Base-by-base conservation (phyloP, 257 asterid species). In the Solanum rostratum region DNA sequence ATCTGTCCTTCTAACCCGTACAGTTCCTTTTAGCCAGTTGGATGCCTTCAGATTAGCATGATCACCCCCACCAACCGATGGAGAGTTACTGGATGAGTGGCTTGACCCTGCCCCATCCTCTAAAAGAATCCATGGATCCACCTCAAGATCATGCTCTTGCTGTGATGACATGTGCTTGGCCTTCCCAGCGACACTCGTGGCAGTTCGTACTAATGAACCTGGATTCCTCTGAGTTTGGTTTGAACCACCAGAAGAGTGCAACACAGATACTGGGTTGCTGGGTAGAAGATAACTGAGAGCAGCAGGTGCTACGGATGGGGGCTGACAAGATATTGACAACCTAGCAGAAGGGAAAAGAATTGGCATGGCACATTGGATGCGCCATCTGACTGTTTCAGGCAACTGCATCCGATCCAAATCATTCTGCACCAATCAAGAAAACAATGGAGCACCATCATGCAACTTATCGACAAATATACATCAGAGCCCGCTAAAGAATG, bases 321-420 rank as follows among this genome's bases (percentile, higher is more conserved):
- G 94, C 85, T 92, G 98, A 88, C 94, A 96, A 30, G 98, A 93
- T 84, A 92, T 63, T 60, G 90, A 85, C 68, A 89, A 82, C 62
- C 94, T 93, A n/a, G 80, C 84, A 24, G 94, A 85, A 18, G 97
- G 94, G 62, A 84, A 80, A 30, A 93, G 92, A 86, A 92, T 83
- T 5, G 99, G 98, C 95, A 96, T 90, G 62, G 98, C 97, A 20
- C 94, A 93, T 91, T 96, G 99, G 73, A 96, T 93, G 50, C 98
- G 98, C 93, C 94, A 90, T 83, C 99, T 91, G 60, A 96, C 86
- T 49, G 89, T 79, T 76, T 95, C 97, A 0, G 99, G 98, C 89
- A 96, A 84, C 88, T 90, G 97, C 98, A 96, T 93, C 81, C 89
- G 93, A 78, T 96, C 94, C 91, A 96, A 89, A 37, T 95, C 99